Percentiles rank a stretch among this genome's conserved stretches.
Evolutionary conservation across 2,329 filamentous ascomycete species (phyloP).

Genomic region (Penicillium sp.): DNA sequence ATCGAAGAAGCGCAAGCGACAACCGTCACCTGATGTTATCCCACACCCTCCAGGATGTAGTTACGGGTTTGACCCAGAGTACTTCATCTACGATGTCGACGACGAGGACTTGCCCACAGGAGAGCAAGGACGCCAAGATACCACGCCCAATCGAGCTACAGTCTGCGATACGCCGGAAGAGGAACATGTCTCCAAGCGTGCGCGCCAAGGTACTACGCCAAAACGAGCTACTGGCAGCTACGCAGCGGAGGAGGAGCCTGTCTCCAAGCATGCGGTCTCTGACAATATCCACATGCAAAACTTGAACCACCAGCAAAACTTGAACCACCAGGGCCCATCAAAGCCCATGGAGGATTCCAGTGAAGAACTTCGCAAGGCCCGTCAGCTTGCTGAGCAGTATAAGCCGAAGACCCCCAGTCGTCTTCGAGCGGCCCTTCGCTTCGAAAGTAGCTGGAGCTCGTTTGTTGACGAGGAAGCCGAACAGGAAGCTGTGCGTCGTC

Average conservation of each 20-base stretch:
- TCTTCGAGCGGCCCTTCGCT: slow-evolving; percentile 34
- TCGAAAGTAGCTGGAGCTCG: background rate
- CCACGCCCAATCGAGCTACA: background rate
- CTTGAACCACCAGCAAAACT: slow-evolving; percentile 13
- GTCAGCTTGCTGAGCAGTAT: slow-evolving; percentile 41
- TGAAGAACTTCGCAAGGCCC: slow-evolving; percentile 30
- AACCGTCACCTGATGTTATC: slow-evolving; percentile 40
- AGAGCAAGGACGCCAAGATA: slow-evolving; percentile 5
- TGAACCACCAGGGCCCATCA: slow-evolving; percentile 11
- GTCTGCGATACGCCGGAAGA: background rate
- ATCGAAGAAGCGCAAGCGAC: slow-evolving; percentile 39
- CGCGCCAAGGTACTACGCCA: background rate
- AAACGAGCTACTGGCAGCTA: background rate
- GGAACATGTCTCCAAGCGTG: background rate
- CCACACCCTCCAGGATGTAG: slow-evolving; percentile 42
- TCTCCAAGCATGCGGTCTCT: background rate
- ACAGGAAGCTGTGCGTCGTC: background rate
- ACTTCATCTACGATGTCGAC: slow-evolving; percentile 36
- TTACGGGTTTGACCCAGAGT: slow-evolving; percentile 42
- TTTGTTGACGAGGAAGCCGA: background rate
- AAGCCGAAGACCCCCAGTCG: slow-evolving; percentile 45
- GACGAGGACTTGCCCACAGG: slow-evolving; percentile 29
- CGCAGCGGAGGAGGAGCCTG: background rate
- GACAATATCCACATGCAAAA: background rate
- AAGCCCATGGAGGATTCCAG: background rate